phyloP scores from a whole-genome alignment of 139 green algal genomes.

The Coelastrella sp. region DNA sequence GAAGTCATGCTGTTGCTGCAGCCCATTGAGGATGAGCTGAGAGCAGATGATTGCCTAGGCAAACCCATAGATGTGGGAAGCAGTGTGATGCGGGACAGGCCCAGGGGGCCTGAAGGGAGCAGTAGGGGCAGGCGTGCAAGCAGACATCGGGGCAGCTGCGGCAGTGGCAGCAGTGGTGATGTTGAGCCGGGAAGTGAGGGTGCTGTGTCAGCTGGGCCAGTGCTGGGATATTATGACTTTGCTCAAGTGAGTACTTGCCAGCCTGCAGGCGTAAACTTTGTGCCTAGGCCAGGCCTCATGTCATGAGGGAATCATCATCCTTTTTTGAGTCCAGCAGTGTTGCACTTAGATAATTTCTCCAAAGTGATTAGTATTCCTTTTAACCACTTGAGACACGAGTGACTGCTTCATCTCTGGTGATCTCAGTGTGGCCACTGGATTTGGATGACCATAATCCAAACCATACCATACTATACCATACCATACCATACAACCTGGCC shows the following conservation, averaged over 20 bases:
- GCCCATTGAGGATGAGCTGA: background rate
- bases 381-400: no score
- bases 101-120: background rate
- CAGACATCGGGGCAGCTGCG: background rate
- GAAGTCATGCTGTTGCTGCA: background rate
- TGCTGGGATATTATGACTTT: background rate
- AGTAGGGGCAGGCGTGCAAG: background rate
- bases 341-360: no score
- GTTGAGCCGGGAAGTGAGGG: background rate
- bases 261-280: background rate
- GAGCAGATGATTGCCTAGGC: background rate
- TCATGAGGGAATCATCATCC: background rate
- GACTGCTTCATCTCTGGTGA: no score
- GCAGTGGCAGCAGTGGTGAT: background rate
- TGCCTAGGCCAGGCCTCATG: background rate
- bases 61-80: background rate
- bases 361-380: no score
- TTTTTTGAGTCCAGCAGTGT: background rate
- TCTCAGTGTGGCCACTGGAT: no score
- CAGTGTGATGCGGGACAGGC: background rate
- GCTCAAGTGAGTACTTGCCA: background rate
- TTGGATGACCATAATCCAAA: no score
- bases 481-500: no score
- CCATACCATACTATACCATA: no score
- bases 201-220: background rate